These are phyloP conservation scores for Thielaviopsis musarum DNA, from an alignment of 2,329 filamentous ascomycete species.

Conservation along the genomic window DNA sequence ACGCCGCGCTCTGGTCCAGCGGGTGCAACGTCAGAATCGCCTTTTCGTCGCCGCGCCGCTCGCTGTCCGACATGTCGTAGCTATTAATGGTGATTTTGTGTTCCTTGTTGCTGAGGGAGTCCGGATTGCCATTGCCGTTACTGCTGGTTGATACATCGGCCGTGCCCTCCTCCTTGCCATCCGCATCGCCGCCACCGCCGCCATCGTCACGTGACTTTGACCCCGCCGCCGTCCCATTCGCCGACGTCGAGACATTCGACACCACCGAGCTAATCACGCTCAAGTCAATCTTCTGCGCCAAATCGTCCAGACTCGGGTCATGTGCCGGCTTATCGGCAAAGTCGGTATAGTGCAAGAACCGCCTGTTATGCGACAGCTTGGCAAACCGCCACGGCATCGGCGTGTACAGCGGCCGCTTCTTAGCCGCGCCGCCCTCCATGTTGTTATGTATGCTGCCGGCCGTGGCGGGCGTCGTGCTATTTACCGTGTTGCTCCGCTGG, in stretches of 20 bases:
- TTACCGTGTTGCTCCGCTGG: constrained; percentile 27
- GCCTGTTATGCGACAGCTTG: constrained; percentile 75
- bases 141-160: neutral
- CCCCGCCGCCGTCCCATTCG: no score
- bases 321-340: constrained; percentile 49
- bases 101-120: constrained; percentile 23
- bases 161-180: constrained; percentile 23
- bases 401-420: constrained; percentile 25
- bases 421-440: constrained; percentile 12
- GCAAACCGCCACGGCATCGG: constrained; percentile 63
- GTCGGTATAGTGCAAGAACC: constrained; percentile 79
- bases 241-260: constrained; percentile 65
- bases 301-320: constrained; percentile 53
- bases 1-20: constrained; percentile 63
- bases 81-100: constrained; percentile 91
- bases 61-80: constrained; percentile 29
- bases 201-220: no score
- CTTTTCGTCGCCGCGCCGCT: constrained; percentile 39
- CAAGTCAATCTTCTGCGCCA: constrained; percentile 74
- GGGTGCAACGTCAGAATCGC: constrained; percentile 73
- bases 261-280: constrained; percentile 80
- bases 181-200: constrained; percentile 25
- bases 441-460: constrained; percentile 10
- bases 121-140: neutral
- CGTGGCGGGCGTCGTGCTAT: constrained; percentile 15